These are phyloP conservation scores for Chernovozyma aurita DNA, from an alignment of 1,139 yeast genomes.

Conservation along the genomic window DNA sequence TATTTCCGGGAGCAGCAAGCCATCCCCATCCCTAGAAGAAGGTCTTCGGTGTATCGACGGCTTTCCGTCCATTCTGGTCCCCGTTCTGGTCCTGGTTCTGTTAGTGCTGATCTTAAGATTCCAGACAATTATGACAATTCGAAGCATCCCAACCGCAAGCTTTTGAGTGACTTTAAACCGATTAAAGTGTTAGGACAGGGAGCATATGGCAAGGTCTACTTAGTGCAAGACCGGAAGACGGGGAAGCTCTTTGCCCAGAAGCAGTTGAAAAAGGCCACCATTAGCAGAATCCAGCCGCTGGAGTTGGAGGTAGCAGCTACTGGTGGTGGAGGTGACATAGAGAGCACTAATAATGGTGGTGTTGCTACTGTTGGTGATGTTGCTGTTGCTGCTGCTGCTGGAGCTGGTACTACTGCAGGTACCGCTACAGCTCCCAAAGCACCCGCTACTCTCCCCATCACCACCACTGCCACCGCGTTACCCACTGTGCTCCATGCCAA, in stretches of 20 bases:
- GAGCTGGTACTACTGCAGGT: not conserved
- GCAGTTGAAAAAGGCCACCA: slow-evolving; percentile 35
- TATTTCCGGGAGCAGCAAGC: slow-evolving; percentile 7
- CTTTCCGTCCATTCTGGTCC: slow-evolving; percentile 16
- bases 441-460: not conserved
- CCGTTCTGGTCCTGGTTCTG: slow-evolving; percentile 13
- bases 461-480: not conserved
- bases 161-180: slow-evolving; percentile 28
- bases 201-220: slow-evolving; percentile 39
- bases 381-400: not conserved
- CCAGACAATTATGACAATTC: slow-evolving; percentile 10
- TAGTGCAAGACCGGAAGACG: slow-evolving; percentile 31
- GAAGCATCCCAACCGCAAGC: slow-evolving; percentile 7
- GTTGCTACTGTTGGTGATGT: not conserved
- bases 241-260: slow-evolving; percentile 38
- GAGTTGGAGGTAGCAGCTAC: not conserved
- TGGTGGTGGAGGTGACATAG: not conserved
- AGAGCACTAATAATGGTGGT: slow-evolving; percentile 1
- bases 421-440: not conserved
- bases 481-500: slow-evolving; percentile 10
- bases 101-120: slow-evolving; percentile 15
- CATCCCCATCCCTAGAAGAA: slow-evolving; percentile 12
- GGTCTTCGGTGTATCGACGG: slow-evolving; percentile 21
- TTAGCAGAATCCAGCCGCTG: slow-evolving; percentile 13
- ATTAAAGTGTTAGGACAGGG: slow-evolving; percentile 40